phyloP scores from a whole-genome alignment of 257 asterid genomes.

The Dorcoceras hygrometricum region DNA sequence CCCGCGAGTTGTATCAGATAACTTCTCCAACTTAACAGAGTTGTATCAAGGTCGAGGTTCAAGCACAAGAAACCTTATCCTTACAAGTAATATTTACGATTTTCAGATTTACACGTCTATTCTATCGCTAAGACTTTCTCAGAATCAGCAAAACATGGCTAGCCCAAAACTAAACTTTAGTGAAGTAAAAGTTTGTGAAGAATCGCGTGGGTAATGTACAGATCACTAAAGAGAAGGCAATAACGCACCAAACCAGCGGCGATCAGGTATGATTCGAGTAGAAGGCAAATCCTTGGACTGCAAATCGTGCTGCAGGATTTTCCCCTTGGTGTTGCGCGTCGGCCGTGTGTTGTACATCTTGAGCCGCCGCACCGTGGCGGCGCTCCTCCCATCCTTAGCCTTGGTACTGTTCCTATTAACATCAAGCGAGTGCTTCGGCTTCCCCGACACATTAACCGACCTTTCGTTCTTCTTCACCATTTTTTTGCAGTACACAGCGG shows the following conservation, averaged over 20 bases:
- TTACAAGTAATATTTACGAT: no score
- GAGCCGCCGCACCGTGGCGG: slow-evolving; percentile 92
- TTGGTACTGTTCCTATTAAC: slow-evolving; percentile 56
- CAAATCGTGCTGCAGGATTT: slow-evolving; percentile 62
- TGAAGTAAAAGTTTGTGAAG: not conserved
- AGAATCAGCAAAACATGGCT: not conserved
- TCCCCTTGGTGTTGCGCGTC: slow-evolving; percentile 52
- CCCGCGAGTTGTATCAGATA: no score
- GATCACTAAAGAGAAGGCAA: not conserved
- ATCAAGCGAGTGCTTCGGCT: slow-evolving; percentile 93
- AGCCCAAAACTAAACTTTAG: not conserved
- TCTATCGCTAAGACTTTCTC: not conserved
- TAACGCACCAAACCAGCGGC: slow-evolving; percentile 83
- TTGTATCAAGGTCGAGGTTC: no score
- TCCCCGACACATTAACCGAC: slow-evolving; percentile 82
- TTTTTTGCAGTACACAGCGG: slow-evolving; percentile 11
- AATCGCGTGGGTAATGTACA: no score
- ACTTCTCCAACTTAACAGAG: no score
- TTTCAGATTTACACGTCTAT: not conserved
- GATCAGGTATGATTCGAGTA: slow-evolving; percentile 91
- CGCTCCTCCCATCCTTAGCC: slow-evolving; percentile 51
- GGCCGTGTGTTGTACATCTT: slow-evolving; percentile 87
- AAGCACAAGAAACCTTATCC: no score
- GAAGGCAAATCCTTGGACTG: slow-evolving; percentile 89
- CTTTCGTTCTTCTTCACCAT: slow-evolving; percentile 79